Conservation (phyloP, 192 early-diverging fungal genomes). For the Mortierella antarctica region DNA sequence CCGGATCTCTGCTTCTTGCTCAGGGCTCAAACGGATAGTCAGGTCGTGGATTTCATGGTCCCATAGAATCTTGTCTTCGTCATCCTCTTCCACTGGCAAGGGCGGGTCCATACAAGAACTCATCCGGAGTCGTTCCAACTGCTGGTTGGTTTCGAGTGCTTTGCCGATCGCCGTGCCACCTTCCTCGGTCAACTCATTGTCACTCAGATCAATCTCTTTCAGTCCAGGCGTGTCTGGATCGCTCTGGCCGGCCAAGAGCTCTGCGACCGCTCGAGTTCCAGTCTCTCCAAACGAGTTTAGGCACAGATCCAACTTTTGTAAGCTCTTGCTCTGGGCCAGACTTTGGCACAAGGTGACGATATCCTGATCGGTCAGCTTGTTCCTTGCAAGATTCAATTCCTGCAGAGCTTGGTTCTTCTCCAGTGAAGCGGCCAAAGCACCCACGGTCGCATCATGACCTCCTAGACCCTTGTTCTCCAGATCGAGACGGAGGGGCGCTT, state of each 20-base stretch:
- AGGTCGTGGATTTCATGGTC: constrained; percentile 23
- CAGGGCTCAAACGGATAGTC: constrained; percentile 17
- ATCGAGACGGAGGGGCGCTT: constrained; percentile 57
- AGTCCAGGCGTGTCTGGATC: constrained; percentile 4
- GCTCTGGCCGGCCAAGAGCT: constrained; percentile 15
- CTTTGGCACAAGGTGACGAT: constrained; percentile 34
- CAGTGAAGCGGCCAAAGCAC: constrained; percentile 18
- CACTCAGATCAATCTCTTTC: constrained; percentile 58
- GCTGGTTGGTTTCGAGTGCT: constrained; percentile 47
- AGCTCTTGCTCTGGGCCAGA: constrained; percentile 3
- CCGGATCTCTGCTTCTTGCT: constrained; percentile 29
- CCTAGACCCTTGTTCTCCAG: constrained; percentile 65
- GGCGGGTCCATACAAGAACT: constrained; percentile 47
- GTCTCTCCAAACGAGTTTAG: constrained; percentile 50
- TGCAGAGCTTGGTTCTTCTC: constrained; percentile 34
- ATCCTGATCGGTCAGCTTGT: constrained; percentile 56
- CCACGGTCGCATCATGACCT: constrained; percentile 11
- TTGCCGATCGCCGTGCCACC: constrained; percentile 49
- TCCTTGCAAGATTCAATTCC: constrained; percentile 56
- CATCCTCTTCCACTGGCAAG: constrained; percentile 34
- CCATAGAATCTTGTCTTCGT: constrained; percentile 33
- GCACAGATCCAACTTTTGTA: constrained; percentile 52
- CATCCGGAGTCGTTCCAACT: constrained; percentile 50
- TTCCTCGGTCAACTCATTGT: constrained; percentile 57
- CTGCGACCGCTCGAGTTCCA: constrained; percentile 44